phyloP scores from a whole-genome alignment of 2,329 filamentous ascomycete genomes.

The Botryosphaeria dothidea region DNA sequence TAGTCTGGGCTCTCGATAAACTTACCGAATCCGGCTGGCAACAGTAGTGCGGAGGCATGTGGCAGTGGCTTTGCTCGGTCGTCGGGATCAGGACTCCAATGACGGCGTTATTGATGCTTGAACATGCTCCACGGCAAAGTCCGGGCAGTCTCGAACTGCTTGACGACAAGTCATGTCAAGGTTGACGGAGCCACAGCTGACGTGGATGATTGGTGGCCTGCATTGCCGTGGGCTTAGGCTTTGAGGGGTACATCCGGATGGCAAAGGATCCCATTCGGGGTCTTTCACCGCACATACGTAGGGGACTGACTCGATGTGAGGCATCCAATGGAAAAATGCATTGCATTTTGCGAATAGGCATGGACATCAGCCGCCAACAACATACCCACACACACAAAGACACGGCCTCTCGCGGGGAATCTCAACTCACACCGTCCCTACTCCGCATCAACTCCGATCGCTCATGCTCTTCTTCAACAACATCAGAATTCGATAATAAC shows the following conservation, averaged over 20 bases:
- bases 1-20: background rate
- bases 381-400: background rate
- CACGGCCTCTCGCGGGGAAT: background rate
- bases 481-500: slow-evolving; percentile 42
- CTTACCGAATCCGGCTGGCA: background rate
- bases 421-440: background rate
- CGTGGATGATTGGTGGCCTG: too few relatives aligned
- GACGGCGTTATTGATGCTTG: background rate
- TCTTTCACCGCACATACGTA: too few relatives aligned
- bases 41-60: background rate
- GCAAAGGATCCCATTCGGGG: too few relatives aligned
- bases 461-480: background rate
- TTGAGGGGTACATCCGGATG: too few relatives aligned
- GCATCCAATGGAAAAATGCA: background rate
- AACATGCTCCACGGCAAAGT: background rate
- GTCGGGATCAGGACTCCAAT: background rate
- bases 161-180: too few relatives aligned
- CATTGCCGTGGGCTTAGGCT: too few relatives aligned
- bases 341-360: background rate
- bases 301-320: too few relatives aligned
- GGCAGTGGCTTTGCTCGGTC: background rate
- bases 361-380: background rate
- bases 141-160: background rate
- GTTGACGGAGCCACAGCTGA: too few relatives aligned
- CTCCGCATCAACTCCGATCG: background rate